phyloP scores from a whole-genome alignment of 257 asterid genomes.

The Paulownia fortunei region DNA sequence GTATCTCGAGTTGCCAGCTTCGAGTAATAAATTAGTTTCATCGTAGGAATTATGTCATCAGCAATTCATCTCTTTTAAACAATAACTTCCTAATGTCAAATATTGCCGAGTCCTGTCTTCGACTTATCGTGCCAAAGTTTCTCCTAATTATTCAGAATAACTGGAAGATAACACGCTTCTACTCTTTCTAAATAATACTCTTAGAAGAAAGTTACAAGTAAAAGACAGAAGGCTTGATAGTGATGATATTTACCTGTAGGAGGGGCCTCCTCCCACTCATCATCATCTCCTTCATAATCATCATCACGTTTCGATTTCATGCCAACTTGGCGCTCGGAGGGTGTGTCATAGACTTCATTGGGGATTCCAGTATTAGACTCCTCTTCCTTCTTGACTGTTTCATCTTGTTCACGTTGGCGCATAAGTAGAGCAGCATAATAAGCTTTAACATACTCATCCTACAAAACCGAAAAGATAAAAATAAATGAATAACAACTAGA shows the following conservation, averaged over 20 bases:
- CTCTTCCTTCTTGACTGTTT: constrained; percentile 50
- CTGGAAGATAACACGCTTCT: neutral
- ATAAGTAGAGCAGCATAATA: constrained; percentile 78
- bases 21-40: neutral
- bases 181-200: neutral
- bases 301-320: constrained; percentile 72
- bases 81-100: neutral
- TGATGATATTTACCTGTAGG: constrained; percentile 60
- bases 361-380: constrained; percentile 39
- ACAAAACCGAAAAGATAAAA: constrained; percentile 26
- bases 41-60: neutral
- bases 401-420: constrained; percentile 70
- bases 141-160: neutral
- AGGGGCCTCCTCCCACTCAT: constrained; percentile 85
- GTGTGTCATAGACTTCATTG: constrained; percentile 33
- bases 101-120: neutral
- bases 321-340: constrained; percentile 80
- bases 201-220: neutral
- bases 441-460: constrained; percentile 89
- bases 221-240: neutral
- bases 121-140: neutral
- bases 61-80: neutral
- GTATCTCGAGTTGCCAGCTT: neutral
- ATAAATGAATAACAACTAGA: neutral
- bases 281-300: constrained; percentile 62